phyloP scores from a whole-genome alignment of 2,329 filamentous ascomycete species.

The Fusarium tjaetaba region DNA sequence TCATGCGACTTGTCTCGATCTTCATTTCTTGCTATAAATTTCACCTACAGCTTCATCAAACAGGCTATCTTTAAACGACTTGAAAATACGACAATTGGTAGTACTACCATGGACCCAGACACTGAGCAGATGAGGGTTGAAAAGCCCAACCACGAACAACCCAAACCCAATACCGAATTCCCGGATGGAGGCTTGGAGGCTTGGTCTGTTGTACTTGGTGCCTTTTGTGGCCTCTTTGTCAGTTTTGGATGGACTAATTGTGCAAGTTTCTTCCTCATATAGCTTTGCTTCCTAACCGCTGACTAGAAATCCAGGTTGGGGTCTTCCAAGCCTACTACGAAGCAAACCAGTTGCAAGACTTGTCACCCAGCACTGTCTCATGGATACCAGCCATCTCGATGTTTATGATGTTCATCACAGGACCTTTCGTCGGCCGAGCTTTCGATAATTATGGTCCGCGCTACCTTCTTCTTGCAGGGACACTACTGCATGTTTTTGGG shows the following conservation, averaged over 20 bases:
- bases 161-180: rapidly evolving
- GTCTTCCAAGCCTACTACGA: background rate
- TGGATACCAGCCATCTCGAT: background rate
- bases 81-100: too few relatives aligned
- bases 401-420: background rate
- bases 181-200: background rate
- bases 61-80: too few relatives aligned
- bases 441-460: background rate
- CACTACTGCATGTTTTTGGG: background rate
- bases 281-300: background rate
- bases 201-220: rapidly evolving
- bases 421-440: background rate
- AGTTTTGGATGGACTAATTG: background rate
- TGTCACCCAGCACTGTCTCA: background rate
- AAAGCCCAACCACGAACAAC: background rate
- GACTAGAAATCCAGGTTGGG: background rate
- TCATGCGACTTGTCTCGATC: too few relatives aligned
- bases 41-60: too few relatives aligned
- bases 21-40: too few relatives aligned
- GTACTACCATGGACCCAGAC: background rate
- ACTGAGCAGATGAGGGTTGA: background rate
- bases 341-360: background rate
- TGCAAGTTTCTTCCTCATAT: too few relatives aligned
- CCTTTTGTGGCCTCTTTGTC: background rate
- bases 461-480: background rate